Percentiles rank a stretch among this genome's conserved stretches.
Conservation (phyloP, 805 yeast genomes). For the Kodamaea fukazawae region DNA sequence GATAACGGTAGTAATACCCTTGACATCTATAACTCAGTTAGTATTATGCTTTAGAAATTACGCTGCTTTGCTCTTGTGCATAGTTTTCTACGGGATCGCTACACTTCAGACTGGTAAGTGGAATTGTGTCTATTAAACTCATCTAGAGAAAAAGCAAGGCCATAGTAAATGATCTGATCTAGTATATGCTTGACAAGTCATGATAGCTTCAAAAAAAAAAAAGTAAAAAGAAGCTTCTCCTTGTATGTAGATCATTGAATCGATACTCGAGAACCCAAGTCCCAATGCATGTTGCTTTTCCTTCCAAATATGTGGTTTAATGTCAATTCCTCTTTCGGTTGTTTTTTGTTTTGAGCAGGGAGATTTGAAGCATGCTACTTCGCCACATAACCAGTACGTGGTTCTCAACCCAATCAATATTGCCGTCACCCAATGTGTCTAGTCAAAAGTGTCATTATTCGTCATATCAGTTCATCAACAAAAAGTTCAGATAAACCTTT, state of each 20-base stretch:
- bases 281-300: slow-evolving; percentile 7
- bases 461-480: slow-evolving; percentile 4
- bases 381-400: not conserved
- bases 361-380: slow-evolving; percentile 3
- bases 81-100: slow-evolving; percentile 10
- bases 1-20: slow-evolving; percentile 90
- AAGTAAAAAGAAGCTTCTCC: not conserved
- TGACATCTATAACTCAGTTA: slow-evolving; percentile 69
- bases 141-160: slow-evolving; percentile 12
- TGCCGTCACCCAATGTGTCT: slow-evolving; percentile 1
- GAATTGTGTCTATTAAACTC: slow-evolving; percentile 10
- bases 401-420: too few relatives aligned
- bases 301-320: slow-evolving; percentile 5
- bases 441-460: slow-evolving; percentile 8
- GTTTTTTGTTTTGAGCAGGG: slow-evolving; percentile 3
- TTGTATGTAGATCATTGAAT: slow-evolving; percentile 3
- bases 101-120: slow-evolving; percentile 7
- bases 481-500: not conserved
- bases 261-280: slow-evolving; percentile 2
- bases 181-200: not conserved
- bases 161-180: not conserved
- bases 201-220: not conserved
- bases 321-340: slow-evolving; percentile 4
- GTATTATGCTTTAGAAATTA: slow-evolving; percentile 17
- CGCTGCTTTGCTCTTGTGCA: not conserved